Base-by-base conservation (phyloP, 164 flowering plant species). In the Vitis amurensis region DNA sequence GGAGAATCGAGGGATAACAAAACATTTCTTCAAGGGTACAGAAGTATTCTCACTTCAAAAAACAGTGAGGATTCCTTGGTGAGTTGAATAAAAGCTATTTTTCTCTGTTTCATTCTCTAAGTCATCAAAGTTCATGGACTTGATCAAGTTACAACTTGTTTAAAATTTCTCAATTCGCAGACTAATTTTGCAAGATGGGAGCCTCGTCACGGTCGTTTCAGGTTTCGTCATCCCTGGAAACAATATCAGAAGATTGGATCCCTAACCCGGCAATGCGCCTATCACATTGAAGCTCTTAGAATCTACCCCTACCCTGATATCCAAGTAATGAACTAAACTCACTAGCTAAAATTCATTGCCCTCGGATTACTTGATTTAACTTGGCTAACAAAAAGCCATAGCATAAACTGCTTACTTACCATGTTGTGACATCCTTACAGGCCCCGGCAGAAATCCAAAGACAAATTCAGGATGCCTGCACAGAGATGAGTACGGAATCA, bases 141-240 rank as follows among this genome's bases (percentile, higher is more conserved):
- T 19, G n/a, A 51, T 1, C 52, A 8, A n/a, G 10, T 4, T 13
- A 11, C 56, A 52, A 48, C 7, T 44, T 27, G n/a, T 51, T 52
- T 65, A 16, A 11, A 50, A 16, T 11, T 16, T 13, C 31, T 57
- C 3, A 57, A 8, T 31, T 61, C 63, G 13, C 77, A 84, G 88
- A 80, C 83, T 0, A 80, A 82, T 69, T 75, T 84, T 23, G 88
- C 84, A 13, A 74, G 75, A 62, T 84, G 86, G 86, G 88, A 84
- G 47, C 84, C 86, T 1, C 60, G 80, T 13, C 86, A 84, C 57
- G 86, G 86, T 0, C 29, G 62, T 11, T 84, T 84, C 78, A 37
- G 30, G 67, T 82, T 76, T 63, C 64, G 83, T 2, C 88, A 84
- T 75, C 88, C 88, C n/a, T 84, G 88, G 88, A 72, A 72, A 53